Base-by-base conservation (phyloP, 108 stramenopile species). In the Nitzschia inconspicua region DNA sequence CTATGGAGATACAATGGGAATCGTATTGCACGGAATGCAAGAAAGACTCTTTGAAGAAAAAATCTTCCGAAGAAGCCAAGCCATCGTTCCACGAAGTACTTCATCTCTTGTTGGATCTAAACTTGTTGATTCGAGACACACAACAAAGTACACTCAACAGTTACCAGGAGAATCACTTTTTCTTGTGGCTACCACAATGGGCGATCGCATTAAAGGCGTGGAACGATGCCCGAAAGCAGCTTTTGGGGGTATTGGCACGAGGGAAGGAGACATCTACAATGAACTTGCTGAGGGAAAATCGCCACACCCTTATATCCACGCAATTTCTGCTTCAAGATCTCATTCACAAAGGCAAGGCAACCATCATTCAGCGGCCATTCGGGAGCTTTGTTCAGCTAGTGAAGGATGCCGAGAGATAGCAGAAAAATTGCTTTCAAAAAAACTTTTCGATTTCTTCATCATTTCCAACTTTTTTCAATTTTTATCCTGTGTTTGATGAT, bases 141-240 rank as follows among this genome's bases (percentile, higher is more conserved):
- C 30, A 40, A 10, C 28, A 16, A 3, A 35, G 24, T 51, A 19
- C 37, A 22, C 2, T 23, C 25, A 25, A 22, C 16, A 30, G 35
- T 4, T 3, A 6, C 18, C 30, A 56, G 7, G 46, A 56, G 1
- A 46, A 66, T 23, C 35, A 24, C 18, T 69, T 51, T 35, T 20
- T 14, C 11, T 31, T 69, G 19, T 69, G 68, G 68, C 39, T 69
- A 13, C 68, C 68, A n/a, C 28, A 69, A 2, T 69, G 68, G 68
- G 68, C 59, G 18, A 1, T 54, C 4, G 68, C 60, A 0, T 44
- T 69, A 19, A 69, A 60, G 41, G 41, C 30, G 0, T 69, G 68
- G 68, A 53, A 60, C 36, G 59, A 69, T 2, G 68, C 59, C 3
- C 29, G 68, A 31, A 37, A 44, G 23, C 49, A 69, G n/a, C 5